These are phyloP conservation scores for Sordariomycetes sp. DNA, from an alignment of 2,329 filamentous ascomycete genomes.

Conservation along the genomic window DNA sequence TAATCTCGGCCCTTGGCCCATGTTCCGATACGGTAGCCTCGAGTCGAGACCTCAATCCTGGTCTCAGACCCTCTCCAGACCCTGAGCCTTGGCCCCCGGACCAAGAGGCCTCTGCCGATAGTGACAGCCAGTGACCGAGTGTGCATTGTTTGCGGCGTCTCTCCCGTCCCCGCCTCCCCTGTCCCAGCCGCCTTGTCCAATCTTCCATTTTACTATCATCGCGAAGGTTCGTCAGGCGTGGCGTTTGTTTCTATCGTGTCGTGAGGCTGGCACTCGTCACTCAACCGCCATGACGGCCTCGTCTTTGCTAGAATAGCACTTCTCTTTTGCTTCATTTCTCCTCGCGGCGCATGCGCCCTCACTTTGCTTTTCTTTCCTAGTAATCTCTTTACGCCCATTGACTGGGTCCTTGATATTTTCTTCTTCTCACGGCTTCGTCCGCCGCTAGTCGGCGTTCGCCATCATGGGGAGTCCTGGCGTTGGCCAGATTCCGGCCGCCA, in stretches of 20 bases:
- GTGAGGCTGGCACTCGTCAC: background rate
- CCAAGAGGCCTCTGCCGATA: background rate
- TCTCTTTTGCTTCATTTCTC: background rate
- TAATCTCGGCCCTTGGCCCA: background rate
- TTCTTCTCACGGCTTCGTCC: conserved; percentile 14
- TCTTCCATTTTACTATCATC: conserved; percentile 3
- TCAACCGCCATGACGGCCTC: background rate
- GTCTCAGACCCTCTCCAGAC: background rate
- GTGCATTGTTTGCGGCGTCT: background rate
- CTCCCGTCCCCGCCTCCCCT: background rate
- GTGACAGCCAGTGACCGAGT: background rate
- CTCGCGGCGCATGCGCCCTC: background rate
- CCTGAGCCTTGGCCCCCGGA: background rate
- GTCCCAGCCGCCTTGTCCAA: background rate
- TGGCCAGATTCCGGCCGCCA: conserved; percentile 7
- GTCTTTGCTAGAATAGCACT: background rate
- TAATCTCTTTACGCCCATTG: conserved; percentile 27
- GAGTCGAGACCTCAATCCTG: background rate
- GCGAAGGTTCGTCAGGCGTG: background rate
- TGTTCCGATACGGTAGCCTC: background rate
- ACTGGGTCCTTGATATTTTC: conserved; percentile 25
- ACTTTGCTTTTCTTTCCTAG: conserved; percentile 6
- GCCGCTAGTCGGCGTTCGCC: conserved; percentile 5
- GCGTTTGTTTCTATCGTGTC: conserved; percentile 1
- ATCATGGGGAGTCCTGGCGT: conserved; percentile 1